These are phyloP conservation scores for Tuber microsphaerosporum DNA, from an alignment of 495 filamentous ascomycete genomes.

Conservation along the genomic window DNA sequence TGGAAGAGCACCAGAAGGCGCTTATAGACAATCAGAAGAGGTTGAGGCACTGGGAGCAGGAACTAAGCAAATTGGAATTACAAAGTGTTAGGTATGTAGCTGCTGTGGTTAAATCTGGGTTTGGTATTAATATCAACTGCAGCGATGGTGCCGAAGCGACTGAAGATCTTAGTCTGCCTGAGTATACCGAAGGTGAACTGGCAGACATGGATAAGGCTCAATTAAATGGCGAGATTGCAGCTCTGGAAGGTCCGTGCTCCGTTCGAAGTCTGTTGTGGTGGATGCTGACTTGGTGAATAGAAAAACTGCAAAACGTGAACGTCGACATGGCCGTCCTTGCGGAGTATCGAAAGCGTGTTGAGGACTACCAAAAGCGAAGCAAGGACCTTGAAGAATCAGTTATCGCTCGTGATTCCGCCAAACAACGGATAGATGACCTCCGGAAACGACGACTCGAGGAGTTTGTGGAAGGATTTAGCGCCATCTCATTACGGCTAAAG, in stretches of 20 bases:
- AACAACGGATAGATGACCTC: slow-evolving; percentile 83
- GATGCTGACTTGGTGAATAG: slow-evolving; percentile 37
- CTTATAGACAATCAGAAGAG: slow-evolving; percentile 80
- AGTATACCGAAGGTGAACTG: slow-evolving; percentile 82
- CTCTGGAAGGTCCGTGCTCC: slow-evolving; percentile 54
- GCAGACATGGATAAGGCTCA: slow-evolving; percentile 83
- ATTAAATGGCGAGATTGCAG: slow-evolving; percentile 79
- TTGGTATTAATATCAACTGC: slow-evolving; percentile 6
- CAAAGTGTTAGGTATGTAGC: slow-evolving; percentile 57
- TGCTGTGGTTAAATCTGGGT: neutral
- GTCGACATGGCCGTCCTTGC: slow-evolving; percentile 86
- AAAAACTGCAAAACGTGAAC: slow-evolving; percentile 80
- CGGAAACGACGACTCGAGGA: slow-evolving; percentile 82
- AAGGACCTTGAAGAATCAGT: slow-evolving; percentile 73
- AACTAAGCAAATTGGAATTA: slow-evolving; percentile 68
- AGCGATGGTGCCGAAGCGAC: slow-evolving; percentile 32
- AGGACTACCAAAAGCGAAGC: slow-evolving; percentile 75
- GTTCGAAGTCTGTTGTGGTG: neutral
- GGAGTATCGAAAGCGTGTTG: slow-evolving; percentile 83
- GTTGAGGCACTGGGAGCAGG: slow-evolving; percentile 76
- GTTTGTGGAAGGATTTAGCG: slow-evolving; percentile 96
- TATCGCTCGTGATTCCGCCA: slow-evolving; percentile 69
- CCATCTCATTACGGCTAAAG: slow-evolving; percentile 90
- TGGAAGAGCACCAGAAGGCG: slow-evolving; percentile 90
- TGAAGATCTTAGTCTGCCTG: slow-evolving; percentile 56